Evolutionary conservation across 2,329 filamentous ascomycete genomes (phyloP), one percentile per base, ranked within the genome.

Genomic region (Tolypocladium sp.): DNA sequence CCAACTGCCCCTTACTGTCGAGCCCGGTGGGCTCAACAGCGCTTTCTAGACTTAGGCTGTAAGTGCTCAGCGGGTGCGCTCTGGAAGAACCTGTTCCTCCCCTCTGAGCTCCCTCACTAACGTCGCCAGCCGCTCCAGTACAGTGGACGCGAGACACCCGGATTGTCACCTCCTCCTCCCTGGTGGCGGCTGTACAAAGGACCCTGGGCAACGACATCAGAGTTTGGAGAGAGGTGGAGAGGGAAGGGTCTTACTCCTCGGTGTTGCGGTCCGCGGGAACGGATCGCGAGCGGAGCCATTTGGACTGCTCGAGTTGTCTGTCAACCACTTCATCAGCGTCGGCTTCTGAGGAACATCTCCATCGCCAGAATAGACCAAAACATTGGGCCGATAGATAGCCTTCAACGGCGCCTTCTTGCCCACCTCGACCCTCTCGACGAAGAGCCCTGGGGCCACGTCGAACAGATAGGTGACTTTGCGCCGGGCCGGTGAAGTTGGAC

Each of bases 381-480:
- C 73, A 20, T 61, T 71, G 15, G 73, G 73, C 37, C 67, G 68
- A 57, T 64, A 69, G 25, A 74, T 67, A n/a, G 71, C 66, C 63
- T 68, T 73, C 35, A 68, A 57, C 8, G 63, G 61, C 46, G 65
- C 61, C 60, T 72, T 74, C 63, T 67, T 72, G 27, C 70, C 71
- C 2, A 63, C 64, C 7, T 73, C 68, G 8, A 74, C 59, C 56
- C 70, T 68, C 57, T 74, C 73, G 8, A 74, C 71, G 55, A 74
- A 74, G 42, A 74, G 61, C 1, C 73, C 73, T 0, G 73, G 73
- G 7, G 71, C 70, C 49, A 74, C 63, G 41, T 74, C 73, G 58
- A 74, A 74, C 17, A 74, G 57, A 57, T 74, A 74, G 17, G 67
- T 67, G 15, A 71, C 67, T 27, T 70, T 67, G 25, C 65, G 65